Percentiles rank a stretch among this genome's conserved stretches.
Evolutionary conservation across 1,139 yeast genomes (phyloP).

Genomic region (Saccharomycopsis hybrid): DNA sequence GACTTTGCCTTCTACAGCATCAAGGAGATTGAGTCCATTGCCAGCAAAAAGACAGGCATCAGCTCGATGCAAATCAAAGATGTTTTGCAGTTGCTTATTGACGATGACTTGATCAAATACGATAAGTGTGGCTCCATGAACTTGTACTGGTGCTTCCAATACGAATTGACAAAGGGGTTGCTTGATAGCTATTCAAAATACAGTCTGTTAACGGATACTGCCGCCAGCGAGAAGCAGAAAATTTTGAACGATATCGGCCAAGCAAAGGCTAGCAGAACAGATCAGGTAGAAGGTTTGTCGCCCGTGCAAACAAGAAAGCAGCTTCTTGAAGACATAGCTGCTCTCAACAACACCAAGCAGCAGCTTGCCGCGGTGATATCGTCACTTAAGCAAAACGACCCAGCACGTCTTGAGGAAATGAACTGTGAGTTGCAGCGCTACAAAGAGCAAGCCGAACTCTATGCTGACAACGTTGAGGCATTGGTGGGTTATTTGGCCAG

Average conservation of each 20-base stretch:
- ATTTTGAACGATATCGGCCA: too few relatives aligned
- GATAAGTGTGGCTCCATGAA: conserved; percentile 51
- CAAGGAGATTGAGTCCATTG: conserved; percentile 45
- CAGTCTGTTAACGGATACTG: too few relatives aligned
- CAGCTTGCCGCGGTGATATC: background rate
- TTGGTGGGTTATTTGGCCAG: conserved; percentile 25
- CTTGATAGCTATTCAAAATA: conserved; percentile 24
- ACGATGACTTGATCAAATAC: conserved; percentile 40
- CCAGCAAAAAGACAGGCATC: conserved; percentile 40
- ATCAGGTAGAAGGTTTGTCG: too few relatives aligned
- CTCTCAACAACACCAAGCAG: conserved; percentile 1
- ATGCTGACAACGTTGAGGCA: conserved; percentile 28
- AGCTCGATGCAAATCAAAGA: conserved; percentile 47
- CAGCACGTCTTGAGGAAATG: conserved; percentile 18
- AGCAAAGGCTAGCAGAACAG: too few relatives aligned
- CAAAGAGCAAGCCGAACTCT: conserved; percentile 22
- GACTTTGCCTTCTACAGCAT: conserved; percentile 39
- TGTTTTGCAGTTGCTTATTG: conserved; percentile 38
- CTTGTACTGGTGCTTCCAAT: conserved; percentile 48
- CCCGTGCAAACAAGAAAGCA: conserved; percentile 9
- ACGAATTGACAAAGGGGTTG: conserved; percentile 31
- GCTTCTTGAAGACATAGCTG: conserved; percentile 1
- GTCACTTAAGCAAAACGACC: conserved; percentile 15
- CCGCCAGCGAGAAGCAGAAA: too few relatives aligned
- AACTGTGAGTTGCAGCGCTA: conserved; percentile 11